Evolutionary conservation across 1,284 basidiomycete species (phyloP).

Genomic region (Sporisorium scitamineum): DNA sequence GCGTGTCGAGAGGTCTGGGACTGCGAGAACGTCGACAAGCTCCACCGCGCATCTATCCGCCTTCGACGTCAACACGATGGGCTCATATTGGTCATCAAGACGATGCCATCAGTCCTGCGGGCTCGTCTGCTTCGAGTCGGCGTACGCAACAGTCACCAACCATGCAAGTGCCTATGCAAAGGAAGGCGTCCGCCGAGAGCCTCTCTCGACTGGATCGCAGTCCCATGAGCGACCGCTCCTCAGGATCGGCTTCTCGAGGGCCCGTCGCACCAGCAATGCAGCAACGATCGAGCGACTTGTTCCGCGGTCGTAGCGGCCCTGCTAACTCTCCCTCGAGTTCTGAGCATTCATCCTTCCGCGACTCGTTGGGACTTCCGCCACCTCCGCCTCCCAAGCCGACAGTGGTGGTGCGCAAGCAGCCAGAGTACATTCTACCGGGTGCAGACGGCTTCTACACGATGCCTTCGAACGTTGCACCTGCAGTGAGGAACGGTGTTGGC

Average conservation of each 20-base stretch:
- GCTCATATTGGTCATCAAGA: slow-evolving; percentile 32
- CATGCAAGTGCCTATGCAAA: slow-evolving; percentile 17
- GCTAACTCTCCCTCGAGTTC: not conserved
- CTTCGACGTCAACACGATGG: slow-evolving; percentile 46
- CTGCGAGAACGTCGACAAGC: slow-evolving; percentile 53
- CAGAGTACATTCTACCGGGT: slow-evolving; percentile 54
- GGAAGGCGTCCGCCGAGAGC: slow-evolving; percentile 36
- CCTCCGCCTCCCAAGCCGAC: slow-evolving; percentile 44
- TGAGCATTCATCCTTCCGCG: slow-evolving; percentile 17
- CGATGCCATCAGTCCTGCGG: slow-evolving; percentile 14
- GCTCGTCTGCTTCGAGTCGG: slow-evolving; percentile 8
- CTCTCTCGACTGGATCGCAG: slow-evolving; percentile 29
- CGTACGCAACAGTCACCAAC: slow-evolving; percentile 24
- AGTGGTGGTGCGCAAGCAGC: slow-evolving; percentile 23
- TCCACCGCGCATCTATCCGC: slow-evolving; percentile 59
- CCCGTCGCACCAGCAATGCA: slow-evolving; percentile 2
- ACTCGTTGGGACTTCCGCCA: slow-evolving; percentile 42
- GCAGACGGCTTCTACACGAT: slow-evolving; percentile 55
- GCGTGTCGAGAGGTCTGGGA: slow-evolving; percentile 21
- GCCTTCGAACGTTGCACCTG: slow-evolving; percentile 13
- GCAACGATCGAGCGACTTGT: slow-evolving; percentile 2
- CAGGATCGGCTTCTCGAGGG: slow-evolving; percentile 13
- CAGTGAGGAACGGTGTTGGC: not conserved
- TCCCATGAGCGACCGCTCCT: slow-evolving; percentile 30
- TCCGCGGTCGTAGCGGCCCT: not conserved